Evolutionary conservation across 2,329 filamentous ascomycete genomes (phyloP), one percentile per base, ranked within the genome.

Genomic region (Grosmannia clavigera): DNA sequence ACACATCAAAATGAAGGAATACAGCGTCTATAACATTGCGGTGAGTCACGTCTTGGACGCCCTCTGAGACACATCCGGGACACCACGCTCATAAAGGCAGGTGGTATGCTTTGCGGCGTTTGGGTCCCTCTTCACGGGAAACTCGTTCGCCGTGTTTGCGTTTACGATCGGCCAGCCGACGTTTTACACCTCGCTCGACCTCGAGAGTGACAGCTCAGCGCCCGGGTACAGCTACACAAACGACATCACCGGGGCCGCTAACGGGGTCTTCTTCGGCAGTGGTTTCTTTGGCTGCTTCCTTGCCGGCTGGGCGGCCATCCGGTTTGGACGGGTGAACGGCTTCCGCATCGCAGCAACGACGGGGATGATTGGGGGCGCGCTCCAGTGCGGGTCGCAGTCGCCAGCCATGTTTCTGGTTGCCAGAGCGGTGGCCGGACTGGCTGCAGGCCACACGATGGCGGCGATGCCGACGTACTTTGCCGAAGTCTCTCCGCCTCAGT

Each of bases 41-140:
- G 56, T 58, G 51, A 6, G 55, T 48, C 25, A 7, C 6, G 11
- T 12, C 46, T 10, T 25, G 31, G 31, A 31, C 31, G 7, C 31
- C 22, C 22, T 22, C 22, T 22, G 22, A 22, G 22, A 22, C 22
- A 22, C 43, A 48, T 22, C 16, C n/a, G 4, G 16, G 43, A 22
- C 22, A n/a, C 50, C 7, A 52, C 9, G 50, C 50, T 52, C 3
- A 52, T 6, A 5, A 2, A 19, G 25, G 31, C 54, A 58, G 57
- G 57, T 58, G 19, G 57, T 58, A 25, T 46, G 33, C 35, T 58
- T 58, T 46, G 57, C 57, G 22, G 57, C 57, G 9, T 58, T 58
- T 46, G 57, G 57, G 33, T 58, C 57, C n/a, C 33, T 58, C 7
- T 58, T 58, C 16, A 58, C 57, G 5, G 57, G 57, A 7, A 54